Percentiles rank a stretch among this genome's conserved stretches.
Evolutionary conservation across 768 basidiomycete genomes (phyloP).

Genomic region (Dentipellis sp.): DNA sequence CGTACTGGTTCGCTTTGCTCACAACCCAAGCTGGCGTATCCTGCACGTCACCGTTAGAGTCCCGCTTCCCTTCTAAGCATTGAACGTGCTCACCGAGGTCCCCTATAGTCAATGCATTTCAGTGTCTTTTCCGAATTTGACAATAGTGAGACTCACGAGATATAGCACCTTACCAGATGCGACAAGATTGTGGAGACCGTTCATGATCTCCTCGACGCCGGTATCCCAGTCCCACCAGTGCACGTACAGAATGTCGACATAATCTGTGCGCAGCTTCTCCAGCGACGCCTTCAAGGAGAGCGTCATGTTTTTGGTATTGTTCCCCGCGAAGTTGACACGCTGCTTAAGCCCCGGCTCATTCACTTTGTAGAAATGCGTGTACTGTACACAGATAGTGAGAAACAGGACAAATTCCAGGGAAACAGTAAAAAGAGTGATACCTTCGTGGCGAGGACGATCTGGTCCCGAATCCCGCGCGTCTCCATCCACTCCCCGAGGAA

Average conservation of each 20-base stretch:
- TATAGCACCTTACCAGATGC: conserved; percentile 33
- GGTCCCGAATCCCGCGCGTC: conserved; percentile 25
- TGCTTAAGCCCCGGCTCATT: conserved; percentile 14
- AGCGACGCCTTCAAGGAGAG: conserved; percentile 27
- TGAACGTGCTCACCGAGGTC: background rate
- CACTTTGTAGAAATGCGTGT: conserved; percentile 17
- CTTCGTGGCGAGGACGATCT: conserved; percentile 26
- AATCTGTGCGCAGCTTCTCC: conserved; percentile 47
- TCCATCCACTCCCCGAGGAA: conserved; percentile 36
- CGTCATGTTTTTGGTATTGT: conserved; percentile 27
- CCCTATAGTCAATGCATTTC: background rate
- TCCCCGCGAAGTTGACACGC: conserved; percentile 33
- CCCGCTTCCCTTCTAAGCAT: background rate
- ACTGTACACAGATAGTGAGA: conserved; percentile 10
- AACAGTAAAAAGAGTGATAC: background rate
- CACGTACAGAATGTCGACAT: conserved; percentile 48
- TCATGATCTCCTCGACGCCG: conserved; percentile 32
- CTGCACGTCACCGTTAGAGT: background rate
- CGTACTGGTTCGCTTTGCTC: conserved; percentile 28
- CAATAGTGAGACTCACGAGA: conserved; percentile 22
- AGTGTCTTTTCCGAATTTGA: too few relatives aligned
- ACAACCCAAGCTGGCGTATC: conserved; percentile 31
- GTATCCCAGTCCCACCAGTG: conserved; percentile 45
- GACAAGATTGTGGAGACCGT: conserved; percentile 31
- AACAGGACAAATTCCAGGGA: background rate